A percentile compares a stretch with the other conserved stretches of the same genome.
Conservation (phyloP, 306 rosid species). For the Morella rubra region DNA sequence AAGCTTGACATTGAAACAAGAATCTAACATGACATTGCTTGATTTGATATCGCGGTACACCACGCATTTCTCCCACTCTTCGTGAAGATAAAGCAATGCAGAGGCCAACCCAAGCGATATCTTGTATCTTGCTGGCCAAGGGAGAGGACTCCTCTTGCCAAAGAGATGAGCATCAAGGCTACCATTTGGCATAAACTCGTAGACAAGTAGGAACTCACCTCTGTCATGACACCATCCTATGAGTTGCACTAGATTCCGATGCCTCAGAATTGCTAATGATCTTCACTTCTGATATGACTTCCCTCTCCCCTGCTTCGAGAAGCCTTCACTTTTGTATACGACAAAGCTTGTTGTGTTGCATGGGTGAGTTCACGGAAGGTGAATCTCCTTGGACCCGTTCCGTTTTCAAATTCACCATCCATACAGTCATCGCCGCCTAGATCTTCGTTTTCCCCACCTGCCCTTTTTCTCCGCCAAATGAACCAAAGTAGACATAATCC, state of each 20-base stretch:
- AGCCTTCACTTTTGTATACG: constrained; percentile 31
- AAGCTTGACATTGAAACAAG: constrained; percentile 30
- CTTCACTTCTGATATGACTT: too few species aligned
- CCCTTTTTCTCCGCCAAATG: constrained; percentile 41
- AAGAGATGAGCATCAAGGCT: constrained; percentile 31
- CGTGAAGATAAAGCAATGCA: constrained; percentile 41
- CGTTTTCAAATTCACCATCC: constrained; percentile 64
- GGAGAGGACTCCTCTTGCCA: constrained; percentile 7
- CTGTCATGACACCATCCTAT: constrained; percentile 39
- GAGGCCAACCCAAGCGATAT: constrained; percentile 45
- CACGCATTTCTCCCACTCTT: constrained; percentile 39
- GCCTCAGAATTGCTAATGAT: constrained; percentile 33
- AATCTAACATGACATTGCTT: constrained; percentile 39
- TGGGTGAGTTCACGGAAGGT: constrained; percentile 45
- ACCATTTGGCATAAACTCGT: constrained; percentile 43
- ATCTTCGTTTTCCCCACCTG: background rate
- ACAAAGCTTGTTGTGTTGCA: constrained; percentile 50
- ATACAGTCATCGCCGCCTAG: constrained; percentile 42
- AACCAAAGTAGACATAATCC: constrained; percentile 46
- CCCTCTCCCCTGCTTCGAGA: constrained; percentile 18
- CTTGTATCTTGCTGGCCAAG: too few species aligned
- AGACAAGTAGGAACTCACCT: constrained; percentile 26
- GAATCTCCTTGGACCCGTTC: constrained; percentile 64
- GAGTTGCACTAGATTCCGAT: constrained; percentile 29
- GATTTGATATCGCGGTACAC: constrained; percentile 37